Conservation (phyloP, 371 early-diverging fungal genomes). For the Basidiobolus heterosporus region DNA sequence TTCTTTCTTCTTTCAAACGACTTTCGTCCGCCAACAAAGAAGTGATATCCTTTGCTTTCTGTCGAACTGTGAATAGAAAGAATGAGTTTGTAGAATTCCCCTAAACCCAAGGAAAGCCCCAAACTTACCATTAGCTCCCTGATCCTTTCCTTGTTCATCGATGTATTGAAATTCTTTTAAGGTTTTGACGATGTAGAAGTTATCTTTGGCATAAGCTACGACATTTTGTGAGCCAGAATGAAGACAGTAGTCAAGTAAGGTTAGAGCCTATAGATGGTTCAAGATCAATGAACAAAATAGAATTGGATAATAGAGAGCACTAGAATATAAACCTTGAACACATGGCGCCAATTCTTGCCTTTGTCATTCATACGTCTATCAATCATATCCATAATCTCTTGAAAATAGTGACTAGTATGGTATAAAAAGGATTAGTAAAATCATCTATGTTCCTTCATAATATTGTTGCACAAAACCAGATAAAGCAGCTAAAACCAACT, state of each 20-base stretch:
- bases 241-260: constrained; percentile 53
- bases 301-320: neutral
- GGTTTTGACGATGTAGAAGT: constrained; percentile 83
- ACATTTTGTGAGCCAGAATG: constrained; percentile 76
- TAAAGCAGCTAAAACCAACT: too few species aligned
- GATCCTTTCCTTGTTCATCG: constrained; percentile 81
- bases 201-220: constrained; percentile 72
- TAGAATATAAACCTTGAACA: constrained; percentile 60
- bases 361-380: constrained; percentile 92
- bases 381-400: constrained; percentile 92
- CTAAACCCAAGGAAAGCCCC: neutral
- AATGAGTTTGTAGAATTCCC: neutral
- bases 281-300: neutral
- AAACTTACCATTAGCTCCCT: constrained; percentile 58
- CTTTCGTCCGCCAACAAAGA: constrained; percentile 62
- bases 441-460: neutral
- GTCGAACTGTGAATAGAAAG: constrained; percentile 43
- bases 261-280: constrained; percentile 19
- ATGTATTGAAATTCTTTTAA: constrained; percentile 87
- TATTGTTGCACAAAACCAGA: too few species aligned
- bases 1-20: constrained; percentile 59
- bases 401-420: constrained; percentile 61
- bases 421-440: neutral
- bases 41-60: constrained; percentile 84
- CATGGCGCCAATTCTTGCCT: constrained; percentile 96